Evolutionary conservation across 208 protist species (phyloP), one percentile per base, ranked within the genome.

Genomic region (Crithidia bombi): DNA sequence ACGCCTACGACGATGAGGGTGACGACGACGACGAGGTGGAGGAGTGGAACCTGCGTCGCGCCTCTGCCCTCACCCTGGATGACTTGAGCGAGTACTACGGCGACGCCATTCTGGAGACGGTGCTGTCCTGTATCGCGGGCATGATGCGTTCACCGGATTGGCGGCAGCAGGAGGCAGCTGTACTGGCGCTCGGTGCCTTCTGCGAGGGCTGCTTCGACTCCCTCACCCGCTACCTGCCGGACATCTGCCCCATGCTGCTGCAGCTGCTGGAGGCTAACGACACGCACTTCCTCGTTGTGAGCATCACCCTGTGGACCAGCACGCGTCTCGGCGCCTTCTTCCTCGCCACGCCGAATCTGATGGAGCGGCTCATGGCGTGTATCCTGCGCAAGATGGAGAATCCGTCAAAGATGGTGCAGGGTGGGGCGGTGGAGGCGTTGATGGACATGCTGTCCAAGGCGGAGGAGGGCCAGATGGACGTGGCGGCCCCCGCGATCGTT

Each of bases 31-130:
- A 83, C 15, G 94, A 97, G 66, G 89, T 95, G 41, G 81, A 90
- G 65, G 84, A 97, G 75, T 98, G 93, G 92, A 98, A 89, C 57
- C 78, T 98, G 51, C 90, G 96, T 54, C 95, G 93, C 66, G 96
- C 92, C 28, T 87, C 88, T 10, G 95, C 95, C 7, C 54, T 85
- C 17, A 88, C 86, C 25, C 78, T 98, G 36, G 96, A 98, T 62
- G 78, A 87, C 25, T 78, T 98, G 38, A 82, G 85, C 47, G 81
- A 90, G 56, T 80, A 87, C 68, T 97, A 91, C 75, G 87, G 90
- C 39, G 86, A 92, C 15, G 54, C 69, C 21, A 85, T 98, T 52
- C 62, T 98, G 12, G 41, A 75, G 32, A 73, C 84, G 32, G 86
- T 98, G 23, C 78, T 98, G 61, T 66, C 58, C n/a, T 65, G 72